A percentile compares a stretch with the other conserved stretches of the same genome.
These are phyloP conservation scores for Moricandia arvensis DNA, from an alignment of 345 rosid genomes.

Conservation along the genomic window DNA sequence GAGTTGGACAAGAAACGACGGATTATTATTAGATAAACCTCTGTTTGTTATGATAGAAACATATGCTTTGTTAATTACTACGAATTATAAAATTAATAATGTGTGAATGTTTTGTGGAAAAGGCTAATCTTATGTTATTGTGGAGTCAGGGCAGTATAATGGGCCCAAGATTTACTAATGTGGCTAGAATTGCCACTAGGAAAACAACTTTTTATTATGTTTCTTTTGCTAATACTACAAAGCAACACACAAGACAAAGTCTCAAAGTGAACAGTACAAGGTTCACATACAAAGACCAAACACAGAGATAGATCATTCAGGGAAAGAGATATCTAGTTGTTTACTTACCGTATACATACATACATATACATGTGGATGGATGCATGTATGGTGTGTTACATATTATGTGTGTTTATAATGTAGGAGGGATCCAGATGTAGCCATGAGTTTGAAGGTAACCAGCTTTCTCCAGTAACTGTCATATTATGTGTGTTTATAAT, in stretches of 20 bases:
- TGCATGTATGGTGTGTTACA: too few relatives aligned
- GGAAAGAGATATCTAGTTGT: background rate
- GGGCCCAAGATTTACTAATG: too few relatives aligned
- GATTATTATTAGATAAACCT: background rate
- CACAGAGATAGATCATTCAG: background rate
- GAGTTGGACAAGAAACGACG: too few relatives aligned
- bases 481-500: slow-evolving; percentile 37
- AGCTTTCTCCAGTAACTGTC: slow-evolving; percentile 56
- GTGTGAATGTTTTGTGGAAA: too few relatives aligned
- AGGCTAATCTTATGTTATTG: too few relatives aligned
- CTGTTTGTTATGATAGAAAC: background rate
- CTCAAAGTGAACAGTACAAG: slow-evolving; percentile 5
- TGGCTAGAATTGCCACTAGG: too few relatives aligned
- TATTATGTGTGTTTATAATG: slow-evolving; percentile 43
- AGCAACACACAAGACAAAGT: background rate
- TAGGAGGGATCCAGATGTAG: slow-evolving; percentile 95
- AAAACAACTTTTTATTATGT: too few relatives aligned
- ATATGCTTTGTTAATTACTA: too few relatives aligned
- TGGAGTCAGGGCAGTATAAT: too few relatives aligned
- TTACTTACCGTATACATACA: background rate
- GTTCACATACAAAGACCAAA: slow-evolving; percentile 19
- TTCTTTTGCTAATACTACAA: background rate
- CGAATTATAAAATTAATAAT: too few relatives aligned
- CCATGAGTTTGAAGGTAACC: slow-evolving; percentile 95
- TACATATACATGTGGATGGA: background rate